Percentiles rank a stretch among this genome's conserved stretches.
phyloP scores from a whole-genome alignment of 2,329 filamentous ascomycete genomes.

The Aspergillus transmontanensis region DNA sequence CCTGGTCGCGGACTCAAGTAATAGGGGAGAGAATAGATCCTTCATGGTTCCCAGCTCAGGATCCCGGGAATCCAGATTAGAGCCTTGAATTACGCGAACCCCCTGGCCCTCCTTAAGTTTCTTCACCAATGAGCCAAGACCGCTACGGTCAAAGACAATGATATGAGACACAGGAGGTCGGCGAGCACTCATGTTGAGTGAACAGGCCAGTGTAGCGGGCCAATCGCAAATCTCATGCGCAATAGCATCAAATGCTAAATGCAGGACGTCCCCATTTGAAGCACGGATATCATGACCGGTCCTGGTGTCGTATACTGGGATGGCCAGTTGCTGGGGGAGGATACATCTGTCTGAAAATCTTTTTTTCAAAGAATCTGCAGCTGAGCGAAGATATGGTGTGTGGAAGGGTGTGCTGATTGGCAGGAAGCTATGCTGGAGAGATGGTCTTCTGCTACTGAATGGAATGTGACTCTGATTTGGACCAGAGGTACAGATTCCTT shows the following conservation, averaged over 20 bases:
- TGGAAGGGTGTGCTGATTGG: slow-evolving; percentile 48
- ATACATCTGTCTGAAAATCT: slow-evolving; percentile 15
- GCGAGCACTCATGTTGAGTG: neutral
- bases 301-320: slow-evolving; percentile 37
- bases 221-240: slow-evolving; percentile 21
- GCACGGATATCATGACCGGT: slow-evolving; percentile 32
- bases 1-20: slow-evolving; percentile 65
- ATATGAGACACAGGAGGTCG: slow-evolving; percentile 14
- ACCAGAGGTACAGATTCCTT: neutral
- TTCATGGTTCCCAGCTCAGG: slow-evolving; percentile 19
- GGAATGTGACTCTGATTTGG: slow-evolving; percentile 27
- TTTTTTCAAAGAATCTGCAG: slow-evolving; percentile 21
- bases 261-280: slow-evolving; percentile 8
- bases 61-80: slow-evolving; percentile 19
- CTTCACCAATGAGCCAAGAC: slow-evolving; percentile 17
- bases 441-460: slow-evolving; percentile 34
- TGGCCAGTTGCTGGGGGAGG: slow-evolving; percentile 17
- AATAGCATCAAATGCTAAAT: slow-evolving; percentile 20
- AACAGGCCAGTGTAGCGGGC: slow-evolving; percentile 14
- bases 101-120: slow-evolving; percentile 19
- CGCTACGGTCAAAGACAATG: slow-evolving; percentile 22
- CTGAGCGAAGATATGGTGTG: slow-evolving; percentile 35
- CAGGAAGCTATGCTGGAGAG: slow-evolving; percentile 35
- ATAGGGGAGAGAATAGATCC: slow-evolving; percentile 16
- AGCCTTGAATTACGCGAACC: slow-evolving; percentile 17